These are phyloP conservation scores for Tylopilus sp. DNA, from an alignment of 1,284 basidiomycete species.

Conservation along the genomic window DNA sequence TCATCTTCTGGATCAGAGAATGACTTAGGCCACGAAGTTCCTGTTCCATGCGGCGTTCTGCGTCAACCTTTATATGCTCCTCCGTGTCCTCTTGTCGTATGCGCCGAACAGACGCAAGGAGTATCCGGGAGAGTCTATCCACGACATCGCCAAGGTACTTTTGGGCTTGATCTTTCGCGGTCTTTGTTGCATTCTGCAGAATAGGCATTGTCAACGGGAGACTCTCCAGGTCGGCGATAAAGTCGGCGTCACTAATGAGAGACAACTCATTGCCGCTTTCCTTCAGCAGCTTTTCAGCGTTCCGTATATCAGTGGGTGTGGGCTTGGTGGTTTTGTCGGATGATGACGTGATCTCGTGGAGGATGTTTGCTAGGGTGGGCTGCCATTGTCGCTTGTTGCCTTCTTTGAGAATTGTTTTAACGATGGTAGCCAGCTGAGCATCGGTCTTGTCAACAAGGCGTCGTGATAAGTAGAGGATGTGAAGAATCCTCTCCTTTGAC, in stretches of 20 bases:
- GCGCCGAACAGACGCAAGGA: conserved; percentile 19
- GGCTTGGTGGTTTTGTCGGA: conserved; percentile 13
- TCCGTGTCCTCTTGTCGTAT: conserved; percentile 11
- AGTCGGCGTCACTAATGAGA: conserved; percentile 40
- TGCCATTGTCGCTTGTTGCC: conserved; percentile 10
- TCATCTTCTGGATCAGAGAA: conserved; percentile 37
- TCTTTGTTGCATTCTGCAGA: conserved; percentile 34
- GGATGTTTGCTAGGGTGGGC: conserved; percentile 25
- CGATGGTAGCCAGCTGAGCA: conserved; percentile 21
- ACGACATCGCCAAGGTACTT: conserved; percentile 36
- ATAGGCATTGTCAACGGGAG: conserved; percentile 20
- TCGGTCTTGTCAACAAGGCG: conserved; percentile 26
- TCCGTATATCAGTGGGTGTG: conserved; percentile 18
- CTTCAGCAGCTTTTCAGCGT: conserved; percentile 35
- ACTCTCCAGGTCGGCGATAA: conserved; percentile 42
- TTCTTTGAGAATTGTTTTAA: conserved; percentile 28
- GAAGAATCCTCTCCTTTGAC: conserved; percentile 39
- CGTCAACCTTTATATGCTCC: conserved; percentile 21
- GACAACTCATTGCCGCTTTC: conserved; percentile 28
- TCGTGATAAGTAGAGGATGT: conserved; percentile 19
- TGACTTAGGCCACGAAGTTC: conserved; percentile 25
- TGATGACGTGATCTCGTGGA: conserved; percentile 19
- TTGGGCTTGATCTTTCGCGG: conserved; percentile 32
- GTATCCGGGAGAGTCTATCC: conserved; percentile 28
- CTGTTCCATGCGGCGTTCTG: conserved; percentile 27